Evolutionary conservation across 129 eudicot genomes (phyloP), one percentile per base, ranked within the genome.

Genomic region (Saposhnikovia divaricata): DNA sequence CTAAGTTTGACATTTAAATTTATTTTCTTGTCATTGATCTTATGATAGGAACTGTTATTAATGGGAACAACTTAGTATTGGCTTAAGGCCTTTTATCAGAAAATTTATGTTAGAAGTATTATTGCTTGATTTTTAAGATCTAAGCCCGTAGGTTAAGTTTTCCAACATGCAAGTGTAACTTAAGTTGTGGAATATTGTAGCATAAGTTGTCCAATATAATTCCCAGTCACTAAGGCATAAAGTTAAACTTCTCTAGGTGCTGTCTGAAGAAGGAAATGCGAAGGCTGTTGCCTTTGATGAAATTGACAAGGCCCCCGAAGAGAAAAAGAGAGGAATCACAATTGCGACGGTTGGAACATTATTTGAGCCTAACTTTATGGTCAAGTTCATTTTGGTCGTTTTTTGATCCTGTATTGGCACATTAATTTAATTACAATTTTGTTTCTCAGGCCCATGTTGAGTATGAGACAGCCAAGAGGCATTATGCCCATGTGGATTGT

Each of bases 231-330:
- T 55, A 55, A 55, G 11, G 27, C 63, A 19, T 55, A 19, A 55
- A 21, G 10, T 19, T 55, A 61, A 63, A 28, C 73, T 50, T 74
- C 37, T 75, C 21, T 83, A 94, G 98, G 98, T 94, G 19, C 80
- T 94, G 46, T 86, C 98, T n/a, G 96, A 87, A 84, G 97, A 89
- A 86, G 98, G 98, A 45, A 92, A 87, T n/a, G 98, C 97, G 14
- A 92, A 95, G 81, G 98, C 97, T 83, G 69, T 92, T 80, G 93
- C 97, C 25, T 95, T 92, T 78, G 96, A 95, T 86, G 97, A 95
- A 83, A 95, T 92, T 21, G 98, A 95, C 61, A 90, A 95, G 86
- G 98, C 98, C 28, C 98, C 98, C 73, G 98, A 95, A 81, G 98
- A 95, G 91, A 92, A 88, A 83, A 95, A 95, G 93, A 90, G 98